Base-by-base conservation (phyloP, 75 land plant genomes). In the Ceratopteris richardii region DNA sequence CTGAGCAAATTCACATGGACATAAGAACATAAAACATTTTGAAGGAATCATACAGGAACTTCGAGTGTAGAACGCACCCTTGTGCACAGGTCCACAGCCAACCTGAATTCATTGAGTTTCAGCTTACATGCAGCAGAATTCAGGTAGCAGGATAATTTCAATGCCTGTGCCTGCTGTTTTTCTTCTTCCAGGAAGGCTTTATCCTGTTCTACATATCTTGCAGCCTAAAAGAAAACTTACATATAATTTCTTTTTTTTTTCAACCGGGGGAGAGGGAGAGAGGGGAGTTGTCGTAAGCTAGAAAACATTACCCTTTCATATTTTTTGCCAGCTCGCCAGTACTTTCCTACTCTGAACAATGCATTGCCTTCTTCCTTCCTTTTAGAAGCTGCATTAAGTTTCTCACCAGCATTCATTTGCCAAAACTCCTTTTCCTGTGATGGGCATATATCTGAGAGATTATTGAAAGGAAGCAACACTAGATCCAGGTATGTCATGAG, bases 101-200 rank as follows among this genome's bases (percentile, higher is more conserved):
- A 67, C 43, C 76, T 80, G 56, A 84, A 88, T 4, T 84, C 83
- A 41, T 77, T 88, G 29, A 91, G 63, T 62, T 91, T 91, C 54
- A 91, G 71, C 67, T 91, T 88, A 66, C 94, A 91, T 2, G 97
- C 97, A 9, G 97, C 97, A 84, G 82, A 63, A 43, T 91, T 91
- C 36, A 91, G 75, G 46, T 91, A 85, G 69, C 93, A 82, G 41
- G 80, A 48, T 2, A 75, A 60, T 51, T 82, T 91, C 19, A 91
- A 36, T 13, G 62, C 67, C 60, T 80, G 85, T 12, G 83, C 66
- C 40, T 74, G 79, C 60, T 80, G 79, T 62, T 91, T 91, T 75
- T 91, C 94, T 24, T 88, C 97, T 7, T 84, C 93, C 9, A 63
- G 51, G 55, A 88, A 91, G 0, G 81, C 62, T 13, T 69, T 65